phyloP scores from a whole-genome alignment of 441 rosid species.

The Erysimum cheiri region DNA sequence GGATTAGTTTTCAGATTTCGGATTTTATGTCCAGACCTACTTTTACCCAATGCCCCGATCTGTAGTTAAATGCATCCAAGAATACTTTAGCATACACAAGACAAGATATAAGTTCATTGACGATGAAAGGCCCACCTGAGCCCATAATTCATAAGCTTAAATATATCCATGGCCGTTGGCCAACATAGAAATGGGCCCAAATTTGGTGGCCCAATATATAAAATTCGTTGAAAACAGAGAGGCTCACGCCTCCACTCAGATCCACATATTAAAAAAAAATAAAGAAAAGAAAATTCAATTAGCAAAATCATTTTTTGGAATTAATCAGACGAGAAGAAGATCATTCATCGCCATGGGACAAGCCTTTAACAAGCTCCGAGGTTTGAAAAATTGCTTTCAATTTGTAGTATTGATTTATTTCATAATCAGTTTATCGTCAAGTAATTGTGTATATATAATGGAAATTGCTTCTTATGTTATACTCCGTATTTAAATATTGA shows the following conservation, averaged over 20 bases:
- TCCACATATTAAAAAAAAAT: not conserved
- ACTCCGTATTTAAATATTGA: not conserved
- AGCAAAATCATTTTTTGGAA: not conserved
- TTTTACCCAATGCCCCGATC: no score
- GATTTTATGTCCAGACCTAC: no score
- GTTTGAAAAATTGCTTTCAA: constrained; percentile 28
- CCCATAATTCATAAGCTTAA: no score
- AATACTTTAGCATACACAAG: no score
- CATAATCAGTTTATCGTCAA: not conserved
- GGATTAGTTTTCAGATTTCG: no score
- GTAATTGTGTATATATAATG: not conserved
- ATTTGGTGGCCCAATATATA: not conserved
- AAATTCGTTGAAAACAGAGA: constrained; percentile 1
- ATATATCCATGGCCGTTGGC: not conserved
- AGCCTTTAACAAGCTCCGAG: constrained; percentile 57
- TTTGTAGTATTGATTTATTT: not conserved
- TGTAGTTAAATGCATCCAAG: no score
- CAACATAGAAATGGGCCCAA: not conserved
- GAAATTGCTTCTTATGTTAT: not conserved
- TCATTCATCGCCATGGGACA: constrained; percentile 55
- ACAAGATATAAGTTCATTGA: no score
- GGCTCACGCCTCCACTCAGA: not conserved
- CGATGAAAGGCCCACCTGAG: no score
- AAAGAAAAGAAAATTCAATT: not conserved
- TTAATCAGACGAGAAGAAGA: constrained; percentile 17